These are phyloP conservation scores for Fusarium torreyae DNA, from an alignment of 2,329 filamentous ascomycete genomes.

Conservation along the genomic window DNA sequence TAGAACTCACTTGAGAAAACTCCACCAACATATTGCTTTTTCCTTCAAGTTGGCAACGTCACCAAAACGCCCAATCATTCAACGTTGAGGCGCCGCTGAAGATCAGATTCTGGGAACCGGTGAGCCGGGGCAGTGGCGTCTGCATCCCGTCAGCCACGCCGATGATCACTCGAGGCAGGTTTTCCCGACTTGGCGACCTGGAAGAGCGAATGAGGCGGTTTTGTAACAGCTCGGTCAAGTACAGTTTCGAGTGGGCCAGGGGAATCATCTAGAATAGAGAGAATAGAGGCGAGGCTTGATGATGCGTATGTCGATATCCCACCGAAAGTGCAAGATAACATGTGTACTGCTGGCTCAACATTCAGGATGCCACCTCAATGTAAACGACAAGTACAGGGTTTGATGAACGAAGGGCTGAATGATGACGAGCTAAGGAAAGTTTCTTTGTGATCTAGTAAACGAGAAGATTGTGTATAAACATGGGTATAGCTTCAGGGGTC, in stretches of 20 bases:
- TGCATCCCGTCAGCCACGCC: slow-evolving; percentile 21
- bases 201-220: neutral
- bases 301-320: neutral
- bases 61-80: slow-evolving; percentile 20
- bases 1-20: neutral
- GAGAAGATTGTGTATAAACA: slow-evolving; percentile 4
- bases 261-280: neutral
- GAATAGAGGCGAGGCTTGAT: neutral
- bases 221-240: slow-evolving; percentile 16
- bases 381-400: neutral
- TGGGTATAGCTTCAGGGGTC: slow-evolving; percentile 25
- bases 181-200: neutral
- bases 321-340: neutral
- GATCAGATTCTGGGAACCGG: slow-evolving; percentile 36
- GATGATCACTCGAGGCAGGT: slow-evolving; percentile 6
- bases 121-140: slow-evolving; percentile 28
- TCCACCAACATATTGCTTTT: neutral
- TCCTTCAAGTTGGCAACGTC: slow-evolving; percentile 3
- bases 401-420: neutral
- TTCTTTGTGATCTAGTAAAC: slow-evolving; percentile 1
- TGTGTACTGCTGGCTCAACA: neutral
- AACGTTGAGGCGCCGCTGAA: slow-evolving; percentile 2
- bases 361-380: slow-evolving; percentile 20
- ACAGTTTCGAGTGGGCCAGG: neutral
- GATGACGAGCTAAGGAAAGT: neutral